phyloP scores from a whole-genome alignment of 2,329 filamentous ascomycete genomes.

The Chaetomium sp. region DNA sequence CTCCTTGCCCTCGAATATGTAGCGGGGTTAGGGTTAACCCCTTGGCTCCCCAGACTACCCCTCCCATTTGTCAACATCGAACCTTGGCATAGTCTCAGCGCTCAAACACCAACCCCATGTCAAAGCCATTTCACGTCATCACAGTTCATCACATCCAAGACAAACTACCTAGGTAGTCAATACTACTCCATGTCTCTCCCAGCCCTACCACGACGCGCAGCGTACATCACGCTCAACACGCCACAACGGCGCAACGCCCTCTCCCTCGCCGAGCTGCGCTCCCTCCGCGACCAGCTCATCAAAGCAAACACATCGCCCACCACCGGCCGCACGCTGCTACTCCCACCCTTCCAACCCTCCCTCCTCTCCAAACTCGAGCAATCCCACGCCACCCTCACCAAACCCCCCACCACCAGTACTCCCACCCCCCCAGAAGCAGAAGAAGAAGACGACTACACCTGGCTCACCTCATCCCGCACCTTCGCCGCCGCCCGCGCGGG shows the following conservation, averaged over 20 bases:
- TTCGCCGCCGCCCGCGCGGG: slow-evolving; percentile 34
- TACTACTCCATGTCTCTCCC: slow-evolving; percentile 19
- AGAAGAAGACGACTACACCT: slow-evolving; percentile 29
- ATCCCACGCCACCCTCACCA: slow-evolving; percentile 13
- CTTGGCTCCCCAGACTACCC: slow-evolving; percentile 2
- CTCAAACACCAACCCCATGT: background rate
- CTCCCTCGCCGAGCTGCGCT: slow-evolving; percentile 23
- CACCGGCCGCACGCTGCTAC: slow-evolving; percentile 31
- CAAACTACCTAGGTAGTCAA: background rate
- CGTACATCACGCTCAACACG: slow-evolving; percentile 25
- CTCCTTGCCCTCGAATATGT: background rate
- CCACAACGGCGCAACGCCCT: slow-evolving; percentile 24
- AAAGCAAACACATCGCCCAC: slow-evolving; percentile 25
- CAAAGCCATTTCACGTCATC: background rate
- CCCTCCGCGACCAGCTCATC: slow-evolving; percentile 26
- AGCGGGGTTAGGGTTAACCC: slow-evolving; percentile 19
- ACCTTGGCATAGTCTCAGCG: background rate
- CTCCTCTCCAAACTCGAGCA: slow-evolving; percentile 30
- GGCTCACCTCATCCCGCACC: slow-evolving; percentile 36
- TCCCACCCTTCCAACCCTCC: slow-evolving; percentile 37
- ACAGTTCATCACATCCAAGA: background rate
- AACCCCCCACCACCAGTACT: background rate
- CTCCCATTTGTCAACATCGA: slow-evolving; percentile 13
- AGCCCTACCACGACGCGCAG: slow-evolving; percentile 20
- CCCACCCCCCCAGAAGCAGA: slow-evolving; percentile 7